Base-by-base conservation (phyloP, 177 flowering plant species). In the Vitis hybrid region DNA sequence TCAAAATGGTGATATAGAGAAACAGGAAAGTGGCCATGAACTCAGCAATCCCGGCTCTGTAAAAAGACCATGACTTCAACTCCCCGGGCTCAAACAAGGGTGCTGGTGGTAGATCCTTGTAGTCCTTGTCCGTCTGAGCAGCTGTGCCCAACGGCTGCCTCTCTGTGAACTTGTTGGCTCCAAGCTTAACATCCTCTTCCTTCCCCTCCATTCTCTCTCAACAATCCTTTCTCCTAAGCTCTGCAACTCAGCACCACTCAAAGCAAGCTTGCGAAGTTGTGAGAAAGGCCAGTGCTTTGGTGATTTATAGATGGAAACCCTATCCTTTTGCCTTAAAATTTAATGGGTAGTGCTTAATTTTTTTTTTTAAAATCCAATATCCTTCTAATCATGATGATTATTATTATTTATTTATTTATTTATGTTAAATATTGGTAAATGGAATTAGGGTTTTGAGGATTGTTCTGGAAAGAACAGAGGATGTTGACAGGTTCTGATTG, bases 81-180 rank as follows among this genome's bases (percentile, higher is more conserved):
- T 84, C 87, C 4, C 82, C 82, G 5, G 88, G 83, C 80, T 84
- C 88, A 67, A 82, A 84, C 68, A 81, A 21, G 1, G 88, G 88
- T 0, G 87, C 88, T 52, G 88, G 82, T 48, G 87, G 87, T 72
- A 82, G 83, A 77, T 86, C 89, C 69, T 77, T 80, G 80, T 86
- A 86, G 79, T 84, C 88, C 74, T 81, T 84, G 57, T 83, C 84
- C 17, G 78, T 71, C 62, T 86, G 87, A 7, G 87, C 87, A 65
- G 92, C 64, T 51, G 94, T 91, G n/a, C 97, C 97, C 1, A 91
- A 54, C 0, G 92, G 92, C 73, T 91, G 97, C 79, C 90, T 87
- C 79, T 91, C 97, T 40, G 87, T 55, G 82, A 62, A 91, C 89
- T 88, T 89, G 91, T 88, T 91, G 8, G 97, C 97, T 78, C 97